These are phyloP conservation scores for Meyerozyma guilliermondii DNA, from an alignment of 1,139 yeast species.

Conservation along the genomic window DNA sequence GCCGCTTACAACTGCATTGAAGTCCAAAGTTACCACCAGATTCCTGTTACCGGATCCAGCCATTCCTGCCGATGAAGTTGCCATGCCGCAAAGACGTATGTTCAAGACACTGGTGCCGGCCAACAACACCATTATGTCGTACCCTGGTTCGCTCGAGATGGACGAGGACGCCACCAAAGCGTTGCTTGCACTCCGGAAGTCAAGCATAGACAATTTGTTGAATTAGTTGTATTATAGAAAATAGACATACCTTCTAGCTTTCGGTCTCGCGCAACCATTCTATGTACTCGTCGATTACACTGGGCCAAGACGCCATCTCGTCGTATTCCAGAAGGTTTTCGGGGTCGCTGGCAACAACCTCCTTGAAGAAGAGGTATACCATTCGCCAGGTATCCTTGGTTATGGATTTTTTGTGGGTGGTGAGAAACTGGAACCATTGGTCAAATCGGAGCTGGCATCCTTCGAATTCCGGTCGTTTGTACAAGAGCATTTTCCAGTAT, in stretches of 20 bases:
- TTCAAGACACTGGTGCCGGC: conserved; percentile 23
- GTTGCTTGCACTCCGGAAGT: conserved; percentile 39
- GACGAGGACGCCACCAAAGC: conserved; percentile 35
- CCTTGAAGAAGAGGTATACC: conserved; percentile 63
- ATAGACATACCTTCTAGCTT: background rate
- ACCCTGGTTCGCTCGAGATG: conserved; percentile 4
- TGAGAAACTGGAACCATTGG: conserved; percentile 50
- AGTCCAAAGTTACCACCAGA: conserved; percentile 2
- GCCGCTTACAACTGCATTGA: conserved; percentile 1
- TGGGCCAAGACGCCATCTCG: conserved; percentile 89
- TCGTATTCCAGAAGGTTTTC: conserved; percentile 50
- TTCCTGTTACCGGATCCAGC: conserved; percentile 43
- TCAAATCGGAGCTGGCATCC: conserved; percentile 23
- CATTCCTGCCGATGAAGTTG: conserved; percentile 9
- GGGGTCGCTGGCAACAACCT: conserved; percentile 47
- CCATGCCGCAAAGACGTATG: conserved; percentile 22
- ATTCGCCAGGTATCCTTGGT: conserved; percentile 81
- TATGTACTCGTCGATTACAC: conserved; percentile 77
- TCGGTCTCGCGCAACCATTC: conserved; percentile 45
- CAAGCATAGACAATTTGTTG: conserved; percentile 37
- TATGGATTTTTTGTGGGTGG: conserved; percentile 34
- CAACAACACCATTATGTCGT: conserved; percentile 13
- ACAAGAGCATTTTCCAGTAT: conserved; percentile 71
- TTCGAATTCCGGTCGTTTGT: conserved; percentile 15
- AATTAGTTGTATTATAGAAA: conserved; percentile 17